Base-by-base conservation (phyloP, 768 basidiomycete genomes). In the Rhodotorula babjevae region DNA sequence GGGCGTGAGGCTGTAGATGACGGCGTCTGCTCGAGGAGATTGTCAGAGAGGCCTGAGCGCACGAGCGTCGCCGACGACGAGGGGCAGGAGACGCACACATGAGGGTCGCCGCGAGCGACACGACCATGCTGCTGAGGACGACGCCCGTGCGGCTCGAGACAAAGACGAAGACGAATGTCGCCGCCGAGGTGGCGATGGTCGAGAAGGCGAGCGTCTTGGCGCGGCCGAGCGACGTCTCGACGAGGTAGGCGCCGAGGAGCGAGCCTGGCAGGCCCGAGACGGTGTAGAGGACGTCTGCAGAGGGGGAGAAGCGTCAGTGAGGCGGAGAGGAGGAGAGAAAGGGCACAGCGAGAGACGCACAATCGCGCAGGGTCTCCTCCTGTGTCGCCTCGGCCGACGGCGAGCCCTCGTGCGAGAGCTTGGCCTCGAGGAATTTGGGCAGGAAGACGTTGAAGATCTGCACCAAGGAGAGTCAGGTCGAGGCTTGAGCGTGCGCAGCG, bases 191-290 rank as follows among this genome's bases (percentile, higher is more conserved):
- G 49, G 49, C 49, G 65, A 92, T 85, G 0, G 91, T 92, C 78
- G 87, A 90, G 44, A 85, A 85, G 0, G 88, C 89, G 53, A 96
- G 83, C 0, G 92, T 89, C 82, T 85, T 85, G 8, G 75, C 68
- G 47, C 90, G 84, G 3, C 92, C 91, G 16, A 92, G 80, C 1
- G 81, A 82, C 21, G 82, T 80, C 76, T 92, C 90, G 53, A 93
- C 87, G 76, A 94, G 83, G 76, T 84, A 92, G 8, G 93, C 93
- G n/a, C 92, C 93, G 11, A 94, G 82, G 89, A 93, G 73, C 27
- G 74, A 71, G 47, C 77, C 77, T 21, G 76, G 78, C 3, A 31
- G 55, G 49, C 68, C 65, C 33, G 66, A 50, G 33, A 72, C 52
- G 23, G 73, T 68, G 73, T 50, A 50, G 21, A 50, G 49, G 49